These are phyloP conservation scores for Tremella mesenterica DNA, from an alignment of 768 basidiomycete genomes.

Conservation along the genomic window DNA sequence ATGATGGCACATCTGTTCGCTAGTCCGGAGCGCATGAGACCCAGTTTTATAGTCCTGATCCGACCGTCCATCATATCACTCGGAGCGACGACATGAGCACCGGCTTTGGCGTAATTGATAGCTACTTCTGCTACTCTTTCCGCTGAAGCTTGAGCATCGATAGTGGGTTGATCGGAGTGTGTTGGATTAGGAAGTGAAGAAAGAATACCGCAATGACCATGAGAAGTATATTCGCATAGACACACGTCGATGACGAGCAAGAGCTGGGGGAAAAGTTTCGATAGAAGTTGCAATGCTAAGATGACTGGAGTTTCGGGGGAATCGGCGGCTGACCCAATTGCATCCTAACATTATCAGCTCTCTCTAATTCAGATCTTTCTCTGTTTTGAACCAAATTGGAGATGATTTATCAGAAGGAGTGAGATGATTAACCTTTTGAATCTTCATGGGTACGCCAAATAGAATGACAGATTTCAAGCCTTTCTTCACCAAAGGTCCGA, in stretches of 20 bases:
- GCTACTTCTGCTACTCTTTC: slow-evolving; percentile 87
- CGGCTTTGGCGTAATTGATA: slow-evolving; percentile 80
- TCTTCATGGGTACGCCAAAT: slow-evolving; percentile 50
- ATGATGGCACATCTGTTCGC: slow-evolving; percentile 87
- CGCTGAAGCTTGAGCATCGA: slow-evolving; percentile 69
- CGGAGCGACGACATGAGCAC: slow-evolving; percentile 96
- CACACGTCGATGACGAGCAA: slow-evolving; percentile 94
- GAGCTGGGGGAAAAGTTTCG: slow-evolving; percentile 65
- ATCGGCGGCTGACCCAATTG: slow-evolving; percentile 75
- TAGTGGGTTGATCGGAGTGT: slow-evolving; percentile 25
- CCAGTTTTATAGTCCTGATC: slow-evolving; percentile 76
- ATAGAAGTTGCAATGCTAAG: slow-evolving; percentile 72
- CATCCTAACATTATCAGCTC: slow-evolving; percentile 53
- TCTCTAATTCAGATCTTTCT: neutral
- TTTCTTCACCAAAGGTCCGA: slow-evolving; percentile 78
- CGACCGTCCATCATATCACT: slow-evolving; percentile 99
- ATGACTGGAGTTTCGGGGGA: slow-evolving; percentile 87
- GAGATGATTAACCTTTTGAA: slow-evolving; percentile 30
- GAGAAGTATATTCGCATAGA: slow-evolving; percentile 98
- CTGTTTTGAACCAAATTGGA: neutral
- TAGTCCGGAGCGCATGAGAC: slow-evolving; percentile 69
- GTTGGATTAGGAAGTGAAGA: slow-evolving; percentile 33
- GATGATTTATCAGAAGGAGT: neutral
- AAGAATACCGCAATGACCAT: slow-evolving; percentile 79
- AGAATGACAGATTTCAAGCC: slow-evolving; percentile 86